Evolutionary conservation across 345 rosid species (phyloP), one percentile per base, ranked within the genome.

Genomic region (Eutrema japonicum): DNA sequence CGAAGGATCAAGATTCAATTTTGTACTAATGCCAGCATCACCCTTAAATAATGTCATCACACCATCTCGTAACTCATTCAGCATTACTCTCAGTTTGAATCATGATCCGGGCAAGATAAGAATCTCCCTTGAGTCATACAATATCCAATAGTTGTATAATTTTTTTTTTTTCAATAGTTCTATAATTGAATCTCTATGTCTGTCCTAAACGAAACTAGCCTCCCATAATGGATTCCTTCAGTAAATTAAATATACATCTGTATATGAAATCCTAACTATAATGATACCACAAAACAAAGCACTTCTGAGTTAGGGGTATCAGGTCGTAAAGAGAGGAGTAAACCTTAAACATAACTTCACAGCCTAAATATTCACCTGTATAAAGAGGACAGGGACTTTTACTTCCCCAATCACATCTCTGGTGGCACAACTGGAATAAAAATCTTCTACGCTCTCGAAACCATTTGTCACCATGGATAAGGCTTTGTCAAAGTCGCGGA

Each of bases 331-430:
- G 46, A 16, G 33, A 42, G 27, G 37, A 47, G 41, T 47, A 70
- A 26, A 70, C 66, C 36, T 66, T 29, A 37, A 56, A 65, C 58
- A 65, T 10, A 45, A 27, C 33, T 54, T 14, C 53, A 57, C 8
- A 32, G 52, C 43, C 59, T 66, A 37, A 53, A 68, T 35, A 68
- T 40, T 55, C 30, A 94, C 98, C 97, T 94, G 97, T 71, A 94
- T 88, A 76, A 85, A 94, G 53, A 94, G 97, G 81, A 91, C 85
- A 10, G 98, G 98, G 83, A 94, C 78, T 88, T 91, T 91, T 68
- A 94, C 83, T 72, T 88, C 80, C 75, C 87, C 88, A 74, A 89
- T 86, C 66, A 85, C 76, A 72, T 68, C 77, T 49, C 85, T 82
- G 10, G 97, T 89, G 76, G 96, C 91, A 60, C 88, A 87, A 64